Base-by-base conservation (phyloP, 2,329 filamentous ascomycete species). In the Pseudopyricularia cyperi region DNA sequence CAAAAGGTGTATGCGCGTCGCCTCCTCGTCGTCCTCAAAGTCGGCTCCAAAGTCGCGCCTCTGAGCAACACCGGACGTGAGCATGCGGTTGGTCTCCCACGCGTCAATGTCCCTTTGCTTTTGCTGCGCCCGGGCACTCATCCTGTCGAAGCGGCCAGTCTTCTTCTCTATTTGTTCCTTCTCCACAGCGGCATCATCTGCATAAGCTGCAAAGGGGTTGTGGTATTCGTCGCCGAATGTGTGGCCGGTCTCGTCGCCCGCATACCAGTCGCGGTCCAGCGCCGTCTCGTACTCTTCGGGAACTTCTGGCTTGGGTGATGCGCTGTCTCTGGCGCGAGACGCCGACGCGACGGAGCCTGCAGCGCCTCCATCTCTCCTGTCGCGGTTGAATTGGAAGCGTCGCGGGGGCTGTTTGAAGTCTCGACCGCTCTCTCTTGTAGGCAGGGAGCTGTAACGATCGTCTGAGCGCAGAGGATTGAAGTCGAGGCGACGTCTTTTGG, bases 41-140 rank as follows among this genome's bases (percentile, higher is more conserved):
- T 93, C 89, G 48, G 80, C 77, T 24, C 83, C 83, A 63, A 89
- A 80, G 60, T 93, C 87, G 58, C 89, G 75, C 62, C 91, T 76
- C 66, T 98, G 94, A 17, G 93, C 93, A 17, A 98, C 90, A 53
- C 91, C 91, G 19, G 90, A 96, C 1, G 90, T 93, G 55, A 98
- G 76, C 93, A 98, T 97, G 54, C 93, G 87, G 65, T 98, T 98
- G 15, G 91, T 93, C 68, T 98, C 94, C 93, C 93, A 98, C 0
- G 90, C 91, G 68, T 98, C 93, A 44, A 93, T 89, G 63, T 98
- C 93, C 63, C 87, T 89, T 65, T 95, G 88, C 60, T 90, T 87
- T 67, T 95, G 89, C 53, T 88, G 76, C 55, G 84, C 83, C 50
- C 87, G 78, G 46, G 85, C 85, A 62, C 81, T 88, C 64, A 85